Base-by-base conservation (phyloP, 805 yeast genomes). In the Wickerhamomyces silvicola region DNA sequence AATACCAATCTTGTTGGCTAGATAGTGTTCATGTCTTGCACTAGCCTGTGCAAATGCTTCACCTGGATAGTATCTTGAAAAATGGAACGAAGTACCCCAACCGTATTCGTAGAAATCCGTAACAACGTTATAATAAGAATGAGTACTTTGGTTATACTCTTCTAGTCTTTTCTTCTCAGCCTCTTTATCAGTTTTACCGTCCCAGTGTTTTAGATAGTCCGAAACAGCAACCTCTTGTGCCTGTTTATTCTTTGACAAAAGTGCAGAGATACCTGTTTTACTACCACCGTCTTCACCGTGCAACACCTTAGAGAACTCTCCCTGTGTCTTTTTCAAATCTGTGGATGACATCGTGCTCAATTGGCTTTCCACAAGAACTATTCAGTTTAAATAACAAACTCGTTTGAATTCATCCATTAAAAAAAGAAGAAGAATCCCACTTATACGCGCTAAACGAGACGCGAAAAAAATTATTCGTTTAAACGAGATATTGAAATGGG, bases 51-150 rank as follows among this genome's bases (percentile, higher is more conserved):
- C 66, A 67, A 92, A 92, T 15, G 92, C 77, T 66, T 92, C 98
- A 42, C 97, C 97, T 56, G 69, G 71, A 68, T 85, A 90, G 68
- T 81, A 92, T 52, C 96, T 78, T 25, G 94, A 84, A 62, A 92
- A 92, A 62, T 92, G 98, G 85, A 92, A 92, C 11, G 96, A 85
- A 12, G 95, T 73, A 45, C 98, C 98, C 98, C 98, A 92, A 31
- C 98, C 98, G 62, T 92, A 90, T 66, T 92, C 98, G 70, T 92
- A 92, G 54, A 92, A 92, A 63, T 90, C 98, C 18, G 98, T 92
- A 31, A 85, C 97, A 56, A 90, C 77, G 66, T 92, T 92, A 70
- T 90, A 90, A 71, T 90, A 90, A 57, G 92, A 94, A 59, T 84
- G 88, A 34, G 98, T 92, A 49, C 87, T 73, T 45, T 81, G 79